These are phyloP conservation scores for Daldinia caldariorum DNA, from an alignment of 495 filamentous ascomycete species.

Conservation along the genomic window DNA sequence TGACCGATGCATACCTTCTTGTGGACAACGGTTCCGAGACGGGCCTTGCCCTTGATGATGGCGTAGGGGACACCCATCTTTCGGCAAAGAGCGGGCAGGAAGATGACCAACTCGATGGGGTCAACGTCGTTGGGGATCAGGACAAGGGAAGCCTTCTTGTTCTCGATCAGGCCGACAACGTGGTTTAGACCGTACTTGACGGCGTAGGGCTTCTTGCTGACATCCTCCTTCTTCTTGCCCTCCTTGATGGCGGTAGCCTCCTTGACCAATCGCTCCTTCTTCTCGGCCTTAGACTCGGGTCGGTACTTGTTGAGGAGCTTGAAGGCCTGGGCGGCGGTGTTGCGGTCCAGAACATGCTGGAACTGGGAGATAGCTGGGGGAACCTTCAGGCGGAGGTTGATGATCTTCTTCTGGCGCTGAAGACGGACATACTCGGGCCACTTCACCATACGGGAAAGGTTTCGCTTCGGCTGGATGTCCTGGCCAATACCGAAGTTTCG, in stretches of 20 bases:
- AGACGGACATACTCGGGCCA: constrained; percentile 99
- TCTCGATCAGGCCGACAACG: constrained; percentile 99
- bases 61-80: constrained; percentile 99
- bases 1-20: constrained; percentile 79
- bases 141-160: constrained; percentile 99
- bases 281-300: constrained; percentile 98
- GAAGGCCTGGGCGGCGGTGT: constrained; percentile 94
- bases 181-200: constrained; percentile 99
- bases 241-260: constrained; percentile 96
- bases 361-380: constrained; percentile 98
- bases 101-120: constrained; percentile 99
- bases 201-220: constrained; percentile 98
- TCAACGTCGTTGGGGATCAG: constrained; percentile 99
- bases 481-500: constrained; percentile 99
- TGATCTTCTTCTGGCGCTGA: constrained; percentile 99
- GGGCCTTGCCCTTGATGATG: constrained; percentile 99
- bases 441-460: constrained; percentile 98
- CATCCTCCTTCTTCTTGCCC: constrained; percentile 99
- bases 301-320: constrained; percentile 99
- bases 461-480: constrained; percentile 96
- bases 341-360: constrained; percentile 96
- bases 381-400: constrained; percentile 98
- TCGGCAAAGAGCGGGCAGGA: constrained; percentile 97
- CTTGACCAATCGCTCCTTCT: constrained; percentile 98
- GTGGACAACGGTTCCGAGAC: constrained; percentile 98